Evolutionary conservation across 2,329 filamentous ascomycete species (phyloP), one percentile per base, ranked within the genome.

Genomic region (Neospermospora avenae): DNA sequence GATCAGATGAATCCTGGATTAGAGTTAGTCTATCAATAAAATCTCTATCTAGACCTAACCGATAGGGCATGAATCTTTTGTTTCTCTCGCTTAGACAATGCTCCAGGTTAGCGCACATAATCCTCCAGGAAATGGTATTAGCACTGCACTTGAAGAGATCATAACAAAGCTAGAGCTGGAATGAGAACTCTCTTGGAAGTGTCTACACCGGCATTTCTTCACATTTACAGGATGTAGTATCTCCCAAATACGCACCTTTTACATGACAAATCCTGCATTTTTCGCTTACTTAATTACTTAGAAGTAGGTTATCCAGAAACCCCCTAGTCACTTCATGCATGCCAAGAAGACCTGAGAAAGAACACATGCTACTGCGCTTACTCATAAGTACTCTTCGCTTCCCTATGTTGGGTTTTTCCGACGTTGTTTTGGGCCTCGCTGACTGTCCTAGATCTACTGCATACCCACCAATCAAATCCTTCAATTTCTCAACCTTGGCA

Each of bases 231-330:
- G 46, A 52, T 39, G n/a, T 10, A 39, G 22, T 22, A 52, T 22
- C 39, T 52, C 24, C 49, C 49, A 52, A 52, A 34, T 49, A 11
- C 11, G 46, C 22, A 20, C 46, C 20, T 34, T n/a, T 39, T 16
- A 31, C 37, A 20, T 52, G 49, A 52, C 49, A 52, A 52, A 52
- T 52, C 49, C 49, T 52, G 49, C 49, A 52, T 52, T 24, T 18
- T 34, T 52, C 35, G 35, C 49, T 52, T 52, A 49, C 46, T 49
- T 49, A 49, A 49, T 16, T 49, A 10, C 28, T 49, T 3, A 34
- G n/a, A 34, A 49, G 49, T 37, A 34, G 31, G 25, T 20, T 18
- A 25, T 52, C 49, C 14, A 52, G 35, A n/a, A 52, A 52, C 13
- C 34, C 49, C 35, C 49, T 52, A 22, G 35, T 39, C 31, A 11